Evolutionary conservation across 2,329 filamentous ascomycete genomes (phyloP), one percentile per base, ranked within the genome.

Genomic region (Penicillium sp.): DNA sequence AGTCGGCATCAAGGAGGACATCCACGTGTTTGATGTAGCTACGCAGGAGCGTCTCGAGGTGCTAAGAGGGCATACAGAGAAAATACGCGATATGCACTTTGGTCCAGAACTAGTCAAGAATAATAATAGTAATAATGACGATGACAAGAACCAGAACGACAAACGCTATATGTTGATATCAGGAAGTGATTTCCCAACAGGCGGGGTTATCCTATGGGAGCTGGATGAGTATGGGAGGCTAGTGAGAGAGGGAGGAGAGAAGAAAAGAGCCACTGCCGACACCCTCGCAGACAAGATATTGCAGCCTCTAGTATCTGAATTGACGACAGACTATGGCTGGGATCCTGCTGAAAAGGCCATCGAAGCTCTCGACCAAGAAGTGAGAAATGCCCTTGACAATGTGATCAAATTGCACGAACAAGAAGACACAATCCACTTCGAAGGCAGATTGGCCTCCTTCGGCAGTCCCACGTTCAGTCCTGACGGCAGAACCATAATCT

Each of bases 401-500:
- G 46, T 12, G 14, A 47, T 6, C n/a, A 33, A 8, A 57, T 40
- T 43, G 30, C 33, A 47, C 33, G 26, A 54, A 12, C 30, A 50
- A 24, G 33, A 52, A 42, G 14, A 42, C 33, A 42, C 11, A 24
- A 23, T 43, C 12, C 23, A 20, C 33, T 51, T 60, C 21, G 18
- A 47, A 21, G 58, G 58, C 45, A 28, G 30, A 26, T 14, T 60
- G 8, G 50, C 30, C 23, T 43, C 54, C 14, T 46, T 46, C 24
- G 43, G 43, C 5, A 46, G 43, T 26, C 20, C 20, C 3, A 6
- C n/a, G 7, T 60, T 60, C 55, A 58, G 55, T 21, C 20, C 58
- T 35, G 58, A 57, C 14, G 55, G 55, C 18, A 46, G 38, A 55
- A 52, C 26, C 3, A 43, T 57, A 38, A 52, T 60, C 18, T 52